These are phyloP conservation scores for Fusarium coffeatum DNA, from an alignment of 2,329 filamentous ascomycete genomes.

Conservation along the genomic window DNA sequence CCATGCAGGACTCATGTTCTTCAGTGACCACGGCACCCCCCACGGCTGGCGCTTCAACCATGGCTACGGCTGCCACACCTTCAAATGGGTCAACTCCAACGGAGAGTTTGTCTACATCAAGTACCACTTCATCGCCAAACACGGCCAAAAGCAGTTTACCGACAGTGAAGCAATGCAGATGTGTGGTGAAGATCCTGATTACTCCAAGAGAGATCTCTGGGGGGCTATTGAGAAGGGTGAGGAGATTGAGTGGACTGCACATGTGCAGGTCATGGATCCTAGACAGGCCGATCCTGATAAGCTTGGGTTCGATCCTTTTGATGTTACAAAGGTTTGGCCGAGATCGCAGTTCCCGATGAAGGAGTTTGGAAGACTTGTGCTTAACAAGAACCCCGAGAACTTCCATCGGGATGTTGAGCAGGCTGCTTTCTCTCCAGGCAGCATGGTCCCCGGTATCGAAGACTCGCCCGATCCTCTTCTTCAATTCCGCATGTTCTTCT, in stretches of 20 bases:
- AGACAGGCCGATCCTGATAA: conserved; percentile 12
- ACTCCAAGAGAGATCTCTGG: conserved; percentile 16
- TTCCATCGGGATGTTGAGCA: conserved; percentile 16
- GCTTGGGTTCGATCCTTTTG: conserved; percentile 10
- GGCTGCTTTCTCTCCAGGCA: conserved; percentile 5
- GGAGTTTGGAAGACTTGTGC: conserved; percentile 9
- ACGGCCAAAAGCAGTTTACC: conserved; percentile 13
- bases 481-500: conserved; percentile 19
- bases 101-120: conserved; percentile 14
- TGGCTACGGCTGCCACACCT: conserved; percentile 15
- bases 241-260: conserved; percentile 15
- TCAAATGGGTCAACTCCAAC: conserved; percentile 12
- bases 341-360: conserved; percentile 12
- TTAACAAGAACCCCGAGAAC: conserved; percentile 15
- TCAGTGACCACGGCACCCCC: conserved; percentile 5
- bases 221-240: conserved; percentile 14
- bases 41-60: conserved; percentile 21
- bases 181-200: conserved; percentile 9
- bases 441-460: conserved; percentile 12
- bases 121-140: conserved; percentile 19
- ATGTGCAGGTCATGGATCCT: conserved; percentile 11
- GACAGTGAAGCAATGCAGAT: conserved; percentile 11
- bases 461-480: conserved; percentile 18
- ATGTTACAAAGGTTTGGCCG: conserved; percentile 6
- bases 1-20: conserved; percentile 9